Base-by-base conservation (phyloP, 2,329 filamentous ascomycete genomes). In the Hypocreales sp. region DNA sequence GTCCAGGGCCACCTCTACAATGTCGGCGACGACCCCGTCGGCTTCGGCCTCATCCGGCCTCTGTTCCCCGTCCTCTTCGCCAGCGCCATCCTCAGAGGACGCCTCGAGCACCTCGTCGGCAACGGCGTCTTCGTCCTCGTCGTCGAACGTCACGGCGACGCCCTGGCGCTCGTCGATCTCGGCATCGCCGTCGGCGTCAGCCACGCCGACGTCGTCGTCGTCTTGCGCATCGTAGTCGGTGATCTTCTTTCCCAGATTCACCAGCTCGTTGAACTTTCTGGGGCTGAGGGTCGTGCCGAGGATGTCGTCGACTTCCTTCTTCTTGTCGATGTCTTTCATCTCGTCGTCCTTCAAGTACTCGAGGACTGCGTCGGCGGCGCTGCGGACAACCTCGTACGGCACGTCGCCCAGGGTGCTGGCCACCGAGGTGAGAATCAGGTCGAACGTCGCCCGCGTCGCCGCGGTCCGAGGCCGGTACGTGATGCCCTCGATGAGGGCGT, bases 221-320 rank as follows among this genome's bases (percentile, higher is more conserved):
- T 95, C 87, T 48, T 95, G 84, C 21, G 81, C 81, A 53, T 95
- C 81, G 53, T 95, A 98, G 51, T 98, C 90, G 26, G 90, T 98
- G 36, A 98, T 93, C 58, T 98, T 98, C 61, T 98, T 98, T 37
- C 86, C 83, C 23, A 98, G 60, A 47, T 94, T 98, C 30, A 95
- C 76, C 39, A 98, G 59, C 56, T 95, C 87, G 47, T 95, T 95
- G 60, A 95, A 98, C 50, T 93, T 78, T 48, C 94, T 92, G 2
- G 82, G 71, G 26, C 67, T 76, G 60, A 94, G 70, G 1, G 74
- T 73, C 20, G 68, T 68, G n/a, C 87, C 90, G 22, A 98, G 55
- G 33, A 95, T 73, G 38, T 95, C 90, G 42, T 98, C 90, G 23
- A 95, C 73, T 50, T 94, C 84, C 56, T 86, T 93, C 62, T 98